Base-by-base conservation (phyloP, 495 filamentous ascomycete genomes). In the Saxophila tyrrhenica region DNA sequence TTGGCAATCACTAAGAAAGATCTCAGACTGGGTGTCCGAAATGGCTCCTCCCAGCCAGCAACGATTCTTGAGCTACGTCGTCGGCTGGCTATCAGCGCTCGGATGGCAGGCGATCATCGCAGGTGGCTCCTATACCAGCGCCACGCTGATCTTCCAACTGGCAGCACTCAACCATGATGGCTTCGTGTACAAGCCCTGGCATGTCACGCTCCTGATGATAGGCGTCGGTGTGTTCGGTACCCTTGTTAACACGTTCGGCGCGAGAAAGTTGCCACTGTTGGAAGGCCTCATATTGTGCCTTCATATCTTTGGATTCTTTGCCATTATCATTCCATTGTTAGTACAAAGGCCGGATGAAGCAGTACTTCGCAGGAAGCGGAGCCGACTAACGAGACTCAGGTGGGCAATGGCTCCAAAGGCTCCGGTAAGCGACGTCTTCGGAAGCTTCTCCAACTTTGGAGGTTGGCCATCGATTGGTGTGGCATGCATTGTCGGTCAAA, bases 121-220 rank as follows among this genome's bases (percentile, higher is more conserved):
- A 0, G 66, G 62, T 23, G 61, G 64, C 22, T 62, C 54, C 13
- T 71, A 63, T 52, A 51, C 77, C 20, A 55, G 67, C 8, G 73
- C 65, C 0, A 68, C 63, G 19, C 66, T 73, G 55, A 59, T 62
- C 10, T 29, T 60, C 25, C 56, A 39, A 16, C 42, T 60, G 15
- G 38, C 55, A 17, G 42, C 24, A 20, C 46, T 60, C 24, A 56
- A 62, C 29, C 7, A 59, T 35, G 16, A 19, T 10, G 24, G 20
- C 10, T 20, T 21, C 22, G 50, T 48, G 20, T 54, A 19, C 16
- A 16, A 52, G 22, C 44, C 58, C 3, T 76, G 72, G 69, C 72
- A 77, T 17, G 65, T 50, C 0, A 76, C 70, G 3, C 51, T 78
- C 5, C 50, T 76, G 2, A 64, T 72, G 29, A 76, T 71, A 68